A percentile compares a stretch with the other conserved stretches of the same genome.
These are phyloP conservation scores for Pinus albicaulis DNA, from an alignment of 75 land plant species.

Conservation along the genomic window DNA sequence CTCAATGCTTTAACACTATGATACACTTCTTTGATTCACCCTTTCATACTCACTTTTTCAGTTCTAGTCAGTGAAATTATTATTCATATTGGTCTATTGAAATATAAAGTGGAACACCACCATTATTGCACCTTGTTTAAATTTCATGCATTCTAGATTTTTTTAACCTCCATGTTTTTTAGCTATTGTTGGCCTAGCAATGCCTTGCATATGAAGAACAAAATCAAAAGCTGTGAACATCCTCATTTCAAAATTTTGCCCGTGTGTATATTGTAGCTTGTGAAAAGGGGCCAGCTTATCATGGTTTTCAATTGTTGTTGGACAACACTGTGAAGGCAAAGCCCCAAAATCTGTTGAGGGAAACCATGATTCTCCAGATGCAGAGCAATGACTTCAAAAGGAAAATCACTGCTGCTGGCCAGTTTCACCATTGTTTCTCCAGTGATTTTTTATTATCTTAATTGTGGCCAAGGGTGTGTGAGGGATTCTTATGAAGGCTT, in stretches of 20 bases:
- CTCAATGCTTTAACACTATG: neutral
- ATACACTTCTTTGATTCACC: neutral
- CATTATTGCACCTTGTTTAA: neutral
- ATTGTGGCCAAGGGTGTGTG: too few species aligned
- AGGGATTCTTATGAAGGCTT: too few species aligned
- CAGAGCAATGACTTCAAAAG: too few species aligned
- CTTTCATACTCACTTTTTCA: neutral
- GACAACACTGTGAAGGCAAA: too few species aligned
- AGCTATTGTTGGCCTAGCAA: neutral
- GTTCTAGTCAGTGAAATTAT: neutral
- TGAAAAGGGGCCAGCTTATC: too few species aligned
- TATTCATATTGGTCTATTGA: neutral
- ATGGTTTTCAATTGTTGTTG: too few species aligned
- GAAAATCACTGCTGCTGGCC: too few species aligned
- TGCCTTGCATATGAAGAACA: neutral
- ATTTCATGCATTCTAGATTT: neutral
- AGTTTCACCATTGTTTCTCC: too few species aligned
- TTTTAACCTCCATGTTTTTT: neutral
- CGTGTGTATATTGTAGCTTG: neutral
- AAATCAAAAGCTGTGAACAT: neutral
- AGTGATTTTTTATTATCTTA: too few species aligned
- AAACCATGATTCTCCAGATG: too few species aligned
- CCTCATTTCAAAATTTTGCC: slow-evolving; percentile 3
- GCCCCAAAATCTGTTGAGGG: too few species aligned
- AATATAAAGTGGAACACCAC: neutral